phyloP scores from a whole-genome alignment of 163 green algal genomes.

The Chlamydomonas reinhardtii region DNA sequence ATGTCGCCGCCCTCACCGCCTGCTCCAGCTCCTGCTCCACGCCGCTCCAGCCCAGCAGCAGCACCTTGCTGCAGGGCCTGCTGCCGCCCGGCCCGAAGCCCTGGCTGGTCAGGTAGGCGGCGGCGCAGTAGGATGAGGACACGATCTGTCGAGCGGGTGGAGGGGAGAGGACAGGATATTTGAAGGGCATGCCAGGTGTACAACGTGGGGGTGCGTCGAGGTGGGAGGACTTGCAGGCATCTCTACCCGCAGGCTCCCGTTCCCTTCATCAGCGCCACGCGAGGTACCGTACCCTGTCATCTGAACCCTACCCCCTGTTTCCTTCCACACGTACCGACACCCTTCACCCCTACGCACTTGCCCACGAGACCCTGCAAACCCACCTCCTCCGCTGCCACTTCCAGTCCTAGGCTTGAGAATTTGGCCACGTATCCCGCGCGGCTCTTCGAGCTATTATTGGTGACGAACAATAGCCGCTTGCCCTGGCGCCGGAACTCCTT shows the following conservation, averaged over 20 bases:
- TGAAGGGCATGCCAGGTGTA: no score
- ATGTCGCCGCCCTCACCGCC: slow-evolving; percentile 49
- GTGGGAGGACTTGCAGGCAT: no score
- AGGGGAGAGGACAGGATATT: neutral
- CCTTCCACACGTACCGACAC: no score
- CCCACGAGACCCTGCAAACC: neutral
- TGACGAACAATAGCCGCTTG: slow-evolving; percentile 99
- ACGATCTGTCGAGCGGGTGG: slow-evolving; percentile 83
- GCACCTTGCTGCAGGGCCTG: slow-evolving; percentile 90
- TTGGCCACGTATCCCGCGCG: slow-evolving; percentile 41
- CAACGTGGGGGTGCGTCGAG: no score
- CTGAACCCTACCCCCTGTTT: no score
- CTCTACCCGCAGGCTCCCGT: no score
- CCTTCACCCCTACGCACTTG: no score
- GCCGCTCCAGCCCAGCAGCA: slow-evolving; percentile 67
- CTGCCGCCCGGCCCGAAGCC: slow-evolving; percentile 76
- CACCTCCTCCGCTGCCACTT: slow-evolving; percentile 68
- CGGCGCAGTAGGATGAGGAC: slow-evolving; percentile 95
- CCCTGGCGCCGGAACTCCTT: slow-evolving; percentile 74
- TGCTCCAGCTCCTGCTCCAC: slow-evolving; percentile 58
- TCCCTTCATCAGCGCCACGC: no score
- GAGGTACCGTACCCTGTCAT: no score
- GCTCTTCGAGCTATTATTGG: slow-evolving; percentile 89
- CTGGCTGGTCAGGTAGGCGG: slow-evolving; percentile 92
- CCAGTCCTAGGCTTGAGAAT: slow-evolving; percentile 70